Evolutionary conservation across 1,284 basidiomycete genomes (phyloP).

Genomic region (Chalciporus sp.): DNA sequence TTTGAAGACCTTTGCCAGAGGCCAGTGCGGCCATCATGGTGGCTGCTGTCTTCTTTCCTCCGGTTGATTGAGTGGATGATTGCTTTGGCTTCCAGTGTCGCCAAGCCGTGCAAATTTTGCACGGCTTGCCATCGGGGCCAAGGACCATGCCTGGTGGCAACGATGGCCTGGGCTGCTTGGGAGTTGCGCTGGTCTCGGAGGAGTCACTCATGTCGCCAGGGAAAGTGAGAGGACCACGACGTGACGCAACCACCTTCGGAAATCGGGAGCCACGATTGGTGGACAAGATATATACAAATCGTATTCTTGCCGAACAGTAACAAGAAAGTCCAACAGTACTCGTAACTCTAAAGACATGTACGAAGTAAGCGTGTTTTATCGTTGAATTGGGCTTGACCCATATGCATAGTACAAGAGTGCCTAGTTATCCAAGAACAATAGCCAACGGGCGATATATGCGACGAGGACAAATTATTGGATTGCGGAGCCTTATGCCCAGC

Average conservation of each 20-base stretch:
- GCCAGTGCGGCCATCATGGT: slow-evolving; percentile 45
- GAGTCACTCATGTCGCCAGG: slow-evolving; percentile 16
- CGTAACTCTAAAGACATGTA: too few species aligned
- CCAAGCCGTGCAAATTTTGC: slow-evolving; percentile 87
- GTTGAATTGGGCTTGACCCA: too few species aligned
- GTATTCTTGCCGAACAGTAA: too few species aligned
- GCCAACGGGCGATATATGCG: background rate
- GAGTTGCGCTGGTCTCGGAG: slow-evolving; percentile 8
- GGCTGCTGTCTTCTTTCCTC: slow-evolving; percentile 37
- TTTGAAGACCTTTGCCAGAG: slow-evolving; percentile 32
- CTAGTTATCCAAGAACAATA: background rate
- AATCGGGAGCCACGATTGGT: too few species aligned
- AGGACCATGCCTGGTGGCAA: slow-evolving; percentile 80
- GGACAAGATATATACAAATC: too few species aligned
- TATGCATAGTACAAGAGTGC: too few species aligned
- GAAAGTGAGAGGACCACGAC: background rate
- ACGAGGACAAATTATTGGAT: background rate
- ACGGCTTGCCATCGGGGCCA: slow-evolving; percentile 91
- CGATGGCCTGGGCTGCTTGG: slow-evolving; percentile 6
- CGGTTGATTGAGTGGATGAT: slow-evolving; percentile 22
- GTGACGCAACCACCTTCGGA: too few species aligned
- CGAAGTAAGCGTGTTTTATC: too few species aligned
- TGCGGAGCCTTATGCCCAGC: slow-evolving; percentile 66
- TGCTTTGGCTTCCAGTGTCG: slow-evolving; percentile 62
- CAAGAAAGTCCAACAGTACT: too few species aligned